Evolutionary conservation across 352 stramenopile genomes (phyloP).

Genomic region (Globisporangium iwayamae): DNA sequence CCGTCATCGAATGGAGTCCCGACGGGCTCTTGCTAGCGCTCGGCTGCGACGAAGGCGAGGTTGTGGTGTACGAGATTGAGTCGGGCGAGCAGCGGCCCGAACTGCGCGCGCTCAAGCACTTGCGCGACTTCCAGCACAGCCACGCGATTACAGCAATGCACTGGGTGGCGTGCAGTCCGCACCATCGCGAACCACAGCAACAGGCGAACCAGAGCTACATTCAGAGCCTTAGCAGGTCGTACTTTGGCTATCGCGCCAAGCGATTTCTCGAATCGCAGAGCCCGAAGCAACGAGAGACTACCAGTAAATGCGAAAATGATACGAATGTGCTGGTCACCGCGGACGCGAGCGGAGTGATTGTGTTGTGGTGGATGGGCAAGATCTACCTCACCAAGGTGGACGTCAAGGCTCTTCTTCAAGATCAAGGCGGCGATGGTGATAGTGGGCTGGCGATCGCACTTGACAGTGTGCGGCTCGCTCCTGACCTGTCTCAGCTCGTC

Average conservation of each 20-base stretch:
- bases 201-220: conserved; percentile 4
- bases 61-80: conserved; percentile 70
- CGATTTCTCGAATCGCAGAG: conserved; percentile 25
- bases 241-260: conserved; percentile 31
- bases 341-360: conserved; percentile 33
- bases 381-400: conserved; percentile 47
- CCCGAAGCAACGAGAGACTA: background rate
- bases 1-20: conserved; percentile 56
- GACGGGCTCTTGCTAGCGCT: conserved; percentile 64
- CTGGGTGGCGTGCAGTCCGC: conserved; percentile 20
- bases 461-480: conserved; percentile 29
- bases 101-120: conserved; percentile 18
- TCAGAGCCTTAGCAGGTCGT: conserved; percentile 12
- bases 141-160: conserved; percentile 54
- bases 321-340: conserved; percentile 42
- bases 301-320: background rate
- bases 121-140: conserved; percentile 37
- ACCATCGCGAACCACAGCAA: background rate
- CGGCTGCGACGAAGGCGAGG: conserved; percentile 60
- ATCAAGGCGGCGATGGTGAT: background rate
- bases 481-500: conserved; percentile 40
- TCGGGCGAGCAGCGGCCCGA: conserved; percentile 31
- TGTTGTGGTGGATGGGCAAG: conserved; percentile 60
- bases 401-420: conserved; percentile 26
- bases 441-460: conserved; percentile 18